phyloP scores from a whole-genome alignment of 768 basidiomycete genomes.

The Astraeus odoratus region DNA sequence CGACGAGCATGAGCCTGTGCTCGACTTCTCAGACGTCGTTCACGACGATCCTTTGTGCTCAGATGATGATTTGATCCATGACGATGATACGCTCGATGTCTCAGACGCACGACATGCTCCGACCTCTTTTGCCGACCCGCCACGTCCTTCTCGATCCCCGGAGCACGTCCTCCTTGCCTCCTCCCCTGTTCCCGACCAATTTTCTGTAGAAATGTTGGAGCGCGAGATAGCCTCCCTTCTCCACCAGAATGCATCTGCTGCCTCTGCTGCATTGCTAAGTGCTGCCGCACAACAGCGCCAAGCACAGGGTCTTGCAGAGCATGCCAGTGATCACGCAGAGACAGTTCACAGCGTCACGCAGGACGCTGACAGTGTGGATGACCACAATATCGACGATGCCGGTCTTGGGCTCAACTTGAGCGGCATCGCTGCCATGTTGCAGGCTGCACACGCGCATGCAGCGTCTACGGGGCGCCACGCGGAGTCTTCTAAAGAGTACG shows the following conservation, averaged over 20 bases:
- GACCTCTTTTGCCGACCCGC: constrained; percentile 17
- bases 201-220: constrained; percentile 69
- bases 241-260: constrained; percentile 67
- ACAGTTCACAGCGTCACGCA: constrained; percentile 15
- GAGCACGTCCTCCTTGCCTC: constrained; percentile 29
- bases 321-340: constrained; percentile 27
- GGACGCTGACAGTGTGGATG: constrained; percentile 6
- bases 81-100: constrained; percentile 23
- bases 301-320: constrained; percentile 32
- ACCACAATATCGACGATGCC: constrained; percentile 12
- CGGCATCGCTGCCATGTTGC: constrained; percentile 71
- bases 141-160: constrained; percentile 12
- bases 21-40: constrained; percentile 79
- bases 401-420: constrained; percentile 40
- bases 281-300: constrained; percentile 68
- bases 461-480: constrained; percentile 42
- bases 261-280: constrained; percentile 54
- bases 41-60: constrained; percentile 71
- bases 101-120: constrained; percentile 26
- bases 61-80: constrained; percentile 35
- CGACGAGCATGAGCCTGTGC: constrained; percentile 55
- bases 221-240: constrained; percentile 70
- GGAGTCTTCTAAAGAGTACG: constrained; percentile 40
- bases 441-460: constrained; percentile 65
- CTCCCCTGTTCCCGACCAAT: constrained; percentile 39